phyloP scores from a whole-genome alignment of 352 stramenopile species.

The Aphanomyces astaci region DNA sequence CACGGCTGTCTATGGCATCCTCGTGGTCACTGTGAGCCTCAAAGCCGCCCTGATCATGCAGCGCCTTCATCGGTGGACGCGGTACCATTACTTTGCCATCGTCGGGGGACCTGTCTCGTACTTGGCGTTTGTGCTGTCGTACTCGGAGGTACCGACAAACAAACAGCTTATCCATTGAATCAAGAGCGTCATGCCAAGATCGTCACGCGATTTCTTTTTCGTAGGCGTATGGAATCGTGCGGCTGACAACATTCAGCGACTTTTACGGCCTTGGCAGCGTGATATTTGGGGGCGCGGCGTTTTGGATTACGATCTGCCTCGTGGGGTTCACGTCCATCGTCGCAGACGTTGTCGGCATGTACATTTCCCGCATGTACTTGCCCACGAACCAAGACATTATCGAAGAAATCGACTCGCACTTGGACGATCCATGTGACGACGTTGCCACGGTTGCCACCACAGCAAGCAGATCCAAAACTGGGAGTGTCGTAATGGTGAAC shows the following conservation, averaged over 20 bases:
- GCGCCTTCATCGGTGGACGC: slow-evolving; percentile 62
- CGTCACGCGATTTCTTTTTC: no score
- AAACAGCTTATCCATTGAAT: not conserved
- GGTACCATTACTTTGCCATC: slow-evolving; percentile 61
- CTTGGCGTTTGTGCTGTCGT: slow-evolving; percentile 57
- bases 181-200: no score
- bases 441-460: not conserved
- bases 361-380: slow-evolving; percentile 77
- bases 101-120: slow-evolving; percentile 53
- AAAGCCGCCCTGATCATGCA: slow-evolving; percentile 70
- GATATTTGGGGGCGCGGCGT: slow-evolving; percentile 45
- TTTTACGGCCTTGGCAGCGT: slow-evolving; percentile 56
- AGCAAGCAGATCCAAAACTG: no score
- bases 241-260: slow-evolving; percentile 44
- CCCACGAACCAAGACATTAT: slow-evolving; percentile 79
- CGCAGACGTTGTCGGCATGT: slow-evolving; percentile 58
- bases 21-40: slow-evolving; percentile 71
- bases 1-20: slow-evolving; percentile 63
- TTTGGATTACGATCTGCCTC: slow-evolving; percentile 61
- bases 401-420: slow-evolving; percentile 67
- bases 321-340: slow-evolving; percentile 51
- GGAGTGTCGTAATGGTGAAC: no score
- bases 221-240: not conserved
- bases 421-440: slow-evolving; percentile 25
- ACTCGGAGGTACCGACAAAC: slow-evolving; percentile 43